Base-by-base conservation (phyloP, 179 eudicot species). In the Beta lomatogona region DNA sequence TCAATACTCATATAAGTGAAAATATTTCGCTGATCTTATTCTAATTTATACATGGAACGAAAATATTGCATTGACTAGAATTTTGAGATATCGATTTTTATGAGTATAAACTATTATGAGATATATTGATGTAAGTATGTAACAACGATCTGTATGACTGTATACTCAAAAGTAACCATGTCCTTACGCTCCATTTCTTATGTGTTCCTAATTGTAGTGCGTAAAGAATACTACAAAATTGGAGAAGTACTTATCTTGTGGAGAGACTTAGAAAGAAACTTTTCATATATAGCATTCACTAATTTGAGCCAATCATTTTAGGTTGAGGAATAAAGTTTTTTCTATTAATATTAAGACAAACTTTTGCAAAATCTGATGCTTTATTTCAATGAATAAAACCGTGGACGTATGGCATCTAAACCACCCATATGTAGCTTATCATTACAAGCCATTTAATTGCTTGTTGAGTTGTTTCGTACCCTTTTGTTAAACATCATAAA, bases 291-390 rank as follows among this genome's bases (percentile, higher is more conserved):
- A 45, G 5, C 13, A 71, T 46, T 15, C 74, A 45, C 74, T 21
- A 18, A n/a, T 22, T 72, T 50, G 44, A 50, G 60, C 59, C 76
- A 25, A 72, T 25, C 76, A 72, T 21, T 52, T 45, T 22, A 50
- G 31, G 13, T 50, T 52, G 1, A 9, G 19, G 18, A 72, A 13
- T 72, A 52, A 72, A 52, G 25, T 52, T 50, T 21, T 72, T 71
- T 50, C 75, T 52, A 71, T 21, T 71, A 48, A 71, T 72, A 72
- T 72, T 72, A 52, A 19, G 76, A 22, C 76, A 72, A 11, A 11
- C 36, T 25, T 72, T 72, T 4, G 59, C 44, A 72, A 25, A 53
- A 22, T 22, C 5, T 72, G 59, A 53, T 72, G 59, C 59, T 22
- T 41, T 10, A 50, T 50, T 72, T 50, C 52, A 25, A 12, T 52